Conservation (phyloP, 495 filamentous ascomycete genomes). For the Podospora pseudopauciseta region DNA sequence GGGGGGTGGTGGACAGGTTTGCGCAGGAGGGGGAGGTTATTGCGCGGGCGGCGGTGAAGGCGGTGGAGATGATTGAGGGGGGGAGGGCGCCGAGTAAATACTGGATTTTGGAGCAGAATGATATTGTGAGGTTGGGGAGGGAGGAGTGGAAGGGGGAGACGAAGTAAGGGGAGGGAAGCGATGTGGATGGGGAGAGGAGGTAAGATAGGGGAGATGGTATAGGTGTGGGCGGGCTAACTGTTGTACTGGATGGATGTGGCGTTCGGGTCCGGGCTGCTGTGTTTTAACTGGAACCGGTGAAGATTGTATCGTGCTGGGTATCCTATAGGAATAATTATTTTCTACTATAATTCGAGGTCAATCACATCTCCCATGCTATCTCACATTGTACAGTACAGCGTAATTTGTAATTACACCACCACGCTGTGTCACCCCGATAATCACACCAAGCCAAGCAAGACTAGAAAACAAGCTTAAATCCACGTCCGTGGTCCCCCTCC, state of each 20-base stretch:
- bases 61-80: conserved; percentile 42
- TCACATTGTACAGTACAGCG: background rate
- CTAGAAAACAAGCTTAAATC: background rate
- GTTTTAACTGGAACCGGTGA: background rate
- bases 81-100: conserved; percentile 47
- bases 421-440: background rate
- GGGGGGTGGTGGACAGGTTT: conserved; percentile 56
- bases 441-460: background rate
- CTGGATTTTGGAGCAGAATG: conserved; percentile 45
- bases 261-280: background rate
- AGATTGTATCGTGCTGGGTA: background rate
- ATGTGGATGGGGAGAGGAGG: background rate
- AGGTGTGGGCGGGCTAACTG: background rate
- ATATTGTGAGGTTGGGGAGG: conserved; percentile 49
- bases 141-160: conserved; percentile 37
- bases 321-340: background rate
- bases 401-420: background rate
- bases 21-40: conserved; percentile 76
- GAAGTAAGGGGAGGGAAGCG: background rate
- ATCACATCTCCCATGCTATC: background rate
- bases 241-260: conserved; percentile 1
- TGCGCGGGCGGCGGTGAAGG: conserved; percentile 65
- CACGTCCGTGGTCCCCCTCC: background rate
- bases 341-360: background rate
- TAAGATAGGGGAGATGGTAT: background rate